phyloP scores from a whole-genome alignment of 148 eudicot genomes.

The Rhododendron mucronatum region DNA sequence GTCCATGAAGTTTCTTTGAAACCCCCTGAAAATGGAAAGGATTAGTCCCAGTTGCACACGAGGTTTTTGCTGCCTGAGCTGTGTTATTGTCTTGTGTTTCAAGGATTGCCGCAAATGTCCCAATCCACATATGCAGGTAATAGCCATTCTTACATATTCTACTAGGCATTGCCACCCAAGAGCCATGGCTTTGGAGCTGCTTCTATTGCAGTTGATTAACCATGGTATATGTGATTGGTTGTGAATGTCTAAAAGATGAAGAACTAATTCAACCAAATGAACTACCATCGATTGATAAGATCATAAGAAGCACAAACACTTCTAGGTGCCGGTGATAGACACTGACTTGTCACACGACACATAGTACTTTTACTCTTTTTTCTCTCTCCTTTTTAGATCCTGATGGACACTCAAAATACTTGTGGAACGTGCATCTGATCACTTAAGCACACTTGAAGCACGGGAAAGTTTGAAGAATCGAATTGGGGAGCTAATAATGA shows the following conservation, averaged over 20 bases:
- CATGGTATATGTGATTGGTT: neutral
- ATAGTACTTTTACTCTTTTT: neutral
- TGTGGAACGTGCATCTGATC: neutral
- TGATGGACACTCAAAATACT: neutral
- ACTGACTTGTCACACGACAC: neutral
- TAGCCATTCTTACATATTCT: neutral
- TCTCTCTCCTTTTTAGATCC: neutral
- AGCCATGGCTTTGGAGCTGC: neutral
- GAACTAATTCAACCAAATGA: neutral
- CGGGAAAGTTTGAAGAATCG: neutral
- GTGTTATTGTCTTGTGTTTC: constrained; percentile 24
- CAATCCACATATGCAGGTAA: constrained; percentile 34
- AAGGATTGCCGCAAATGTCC: constrained; percentile 16
- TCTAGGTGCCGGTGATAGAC: neutral
- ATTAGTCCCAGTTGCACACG: constrained; percentile 34
- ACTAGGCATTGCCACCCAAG: neutral
- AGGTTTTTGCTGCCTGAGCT: constrained; percentile 31
- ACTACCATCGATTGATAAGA: neutral
- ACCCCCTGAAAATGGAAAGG: constrained; percentile 41
- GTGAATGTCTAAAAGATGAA: neutral
- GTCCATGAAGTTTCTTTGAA: constrained; percentile 25
- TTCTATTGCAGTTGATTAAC: neutral
- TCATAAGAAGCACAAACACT: neutral
- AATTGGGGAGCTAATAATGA: neutral
- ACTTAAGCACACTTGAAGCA: neutral